phyloP scores from a whole-genome alignment of 2,329 filamentous ascomycete species.

The Furcasterigmium furcatum region DNA sequence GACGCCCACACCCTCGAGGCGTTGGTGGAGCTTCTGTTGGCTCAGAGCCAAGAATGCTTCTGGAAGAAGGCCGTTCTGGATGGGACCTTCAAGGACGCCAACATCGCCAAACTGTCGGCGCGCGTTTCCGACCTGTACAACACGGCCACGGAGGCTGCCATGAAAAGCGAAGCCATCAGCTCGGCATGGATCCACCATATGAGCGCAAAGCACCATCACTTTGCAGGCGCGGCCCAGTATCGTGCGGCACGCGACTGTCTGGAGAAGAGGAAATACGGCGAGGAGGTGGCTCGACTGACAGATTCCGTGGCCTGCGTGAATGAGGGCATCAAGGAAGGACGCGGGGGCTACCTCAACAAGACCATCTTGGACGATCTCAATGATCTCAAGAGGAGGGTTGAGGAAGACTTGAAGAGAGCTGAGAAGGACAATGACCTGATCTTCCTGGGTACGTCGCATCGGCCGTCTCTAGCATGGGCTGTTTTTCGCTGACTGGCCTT shows the following conservation, averaged over 20 bases:
- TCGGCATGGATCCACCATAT: constrained; percentile 98
- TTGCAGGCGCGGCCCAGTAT: constrained; percentile 92
- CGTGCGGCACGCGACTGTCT: constrained; percentile 85
- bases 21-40: constrained; percentile 78
- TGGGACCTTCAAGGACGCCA: constrained; percentile 77
- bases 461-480: background rate
- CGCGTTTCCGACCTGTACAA: constrained; percentile 89
- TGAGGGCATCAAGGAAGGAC: constrained; percentile 81
- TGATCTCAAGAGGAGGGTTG: constrained; percentile 75
- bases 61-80: constrained; percentile 98
- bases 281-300: constrained; percentile 83
- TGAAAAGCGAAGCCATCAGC: constrained; percentile 85
- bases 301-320: constrained; percentile 82
- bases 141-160: constrained; percentile 76
- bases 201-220: constrained; percentile 95
- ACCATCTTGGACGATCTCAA: constrained; percentile 78
- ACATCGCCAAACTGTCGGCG: constrained; percentile 86
- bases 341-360: constrained; percentile 72
- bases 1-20: constrained; percentile 83
- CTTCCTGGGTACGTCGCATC: constrained; percentile 63
- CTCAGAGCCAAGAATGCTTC: constrained; percentile 94
- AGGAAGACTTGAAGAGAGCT: constrained; percentile 85
- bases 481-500: constrained; percentile 21
- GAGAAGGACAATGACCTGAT: constrained; percentile 98
- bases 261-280: constrained; percentile 91